Evolutionary conservation across 2,329 filamentous ascomycete species (phyloP), one percentile per base, ranked within the genome.

Genomic region (Drechslera avenae): DNA sequence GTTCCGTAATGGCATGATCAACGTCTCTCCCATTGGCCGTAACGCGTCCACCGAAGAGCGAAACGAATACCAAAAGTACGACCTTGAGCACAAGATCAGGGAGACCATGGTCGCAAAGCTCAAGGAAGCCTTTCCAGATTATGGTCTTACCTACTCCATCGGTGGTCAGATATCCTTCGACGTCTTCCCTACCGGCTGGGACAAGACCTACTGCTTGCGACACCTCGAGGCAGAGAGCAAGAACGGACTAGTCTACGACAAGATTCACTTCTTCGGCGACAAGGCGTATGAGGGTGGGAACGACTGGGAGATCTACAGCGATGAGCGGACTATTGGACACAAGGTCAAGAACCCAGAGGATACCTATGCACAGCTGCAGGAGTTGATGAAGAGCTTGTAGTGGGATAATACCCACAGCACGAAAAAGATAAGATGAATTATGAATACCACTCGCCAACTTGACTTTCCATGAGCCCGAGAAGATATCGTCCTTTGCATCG

Each of bases 121-220:
- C 69, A 87, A 85, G 77, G 86, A 92, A 76, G 83, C 87, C 65
- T 97, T 99, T 76, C 83, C 85, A 1, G 86, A 96, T 74, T 79
- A 90, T 57, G 91, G 90, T 30, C 80, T 97, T 67, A 97, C 90
- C 83, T 97, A 88, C 81, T 93, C 91, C 57, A 96, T 99, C 67
- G 94, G 94, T 64, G 94, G 94, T 45, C 91, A 97, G 73, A 97
- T 99, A 76, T 97, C 92, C 53, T 99, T 99, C 75, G 94, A 99
- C 72, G 89, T 97, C 67, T 99, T 99, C 83, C 94, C 94, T 59
- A 84, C 81, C 2, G 94, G 94, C 69, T 99, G 94, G 94, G 94
- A 99, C 79, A 99, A 97, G 86, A 96, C 90, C 8, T 99, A 96
- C 83, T 97, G 92, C 79, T 81, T 97, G 62, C 81, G 84, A 65